Evolutionary conservation across 805 yeast genomes (phyloP), one percentile per base, ranked within the genome.

Genomic region (Cyberlindnera maritima): DNA sequence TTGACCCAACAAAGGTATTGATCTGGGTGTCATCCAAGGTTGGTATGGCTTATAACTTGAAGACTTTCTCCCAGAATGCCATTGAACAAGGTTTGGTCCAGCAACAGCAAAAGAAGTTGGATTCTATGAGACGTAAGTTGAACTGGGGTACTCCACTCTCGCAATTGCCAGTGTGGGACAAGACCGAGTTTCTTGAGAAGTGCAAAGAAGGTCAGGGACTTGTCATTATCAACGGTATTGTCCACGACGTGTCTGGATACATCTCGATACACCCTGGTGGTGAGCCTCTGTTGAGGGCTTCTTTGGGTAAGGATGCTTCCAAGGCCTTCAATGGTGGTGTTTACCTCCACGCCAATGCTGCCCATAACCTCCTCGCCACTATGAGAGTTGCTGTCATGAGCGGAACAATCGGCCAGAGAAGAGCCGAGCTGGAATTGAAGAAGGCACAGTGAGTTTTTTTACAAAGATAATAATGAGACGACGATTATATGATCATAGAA

Each of bases 251-350:
- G 54, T 69, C 84, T 50, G 67, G 70, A 14, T 86, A 85, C 64
- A 75, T 85, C 55, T 74, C 77, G 48, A 88, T 83, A 61, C 95
- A 87, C 63, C 95, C 95, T 54, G 95, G 95, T 76, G 95, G 95
- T 56, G 81, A 77, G 62, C 82, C 88, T 39, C 69, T 87, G 52
- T 67, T 87, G 41, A 75, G 78, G 57, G 81, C 90, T 29, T 81
- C 91, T 2, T 68, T 77, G 50, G 91, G 92, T 59, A 86, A 85
- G 64, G 94, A 87, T 65, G 92, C 92, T 23, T 83, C 92, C 13
- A 78, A 77, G 62, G 94, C 91, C 1, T 87, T 87, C 74, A 83
- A 84, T 62, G 95, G 95, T 63, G 91, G 88, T 62, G 94, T 87
- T 26, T 87, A 87, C 61, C 80, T 86, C 12, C 95, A 87, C 62